Conservation (phyloP, 768 basidiomycete species). For the Gloeophyllum trabeum region DNA sequence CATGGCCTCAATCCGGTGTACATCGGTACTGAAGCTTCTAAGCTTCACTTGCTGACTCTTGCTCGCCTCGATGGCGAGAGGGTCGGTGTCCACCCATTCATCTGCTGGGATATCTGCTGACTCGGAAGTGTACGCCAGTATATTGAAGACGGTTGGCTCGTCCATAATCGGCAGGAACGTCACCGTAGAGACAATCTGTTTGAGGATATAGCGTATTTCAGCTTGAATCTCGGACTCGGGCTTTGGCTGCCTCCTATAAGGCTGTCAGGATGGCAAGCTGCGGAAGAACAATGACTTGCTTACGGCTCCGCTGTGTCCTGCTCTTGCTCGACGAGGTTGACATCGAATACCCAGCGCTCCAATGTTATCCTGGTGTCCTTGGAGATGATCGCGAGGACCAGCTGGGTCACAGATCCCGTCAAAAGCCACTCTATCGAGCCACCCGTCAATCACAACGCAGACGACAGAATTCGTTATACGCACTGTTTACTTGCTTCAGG, state of each 20-base stretch:
- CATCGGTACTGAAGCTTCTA: slow-evolving; percentile 92
- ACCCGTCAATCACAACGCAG: background rate
- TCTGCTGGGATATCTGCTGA: slow-evolving; percentile 86
- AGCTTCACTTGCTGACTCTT: slow-evolving; percentile 93
- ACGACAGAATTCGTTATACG: slow-evolving; percentile 16
- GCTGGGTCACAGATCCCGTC: slow-evolving; percentile 82
- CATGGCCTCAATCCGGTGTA: slow-evolving; percentile 97
- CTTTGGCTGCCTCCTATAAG: slow-evolving; percentile 41
- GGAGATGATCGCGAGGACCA: slow-evolving; percentile 92
- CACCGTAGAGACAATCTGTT: slow-evolving; percentile 95
- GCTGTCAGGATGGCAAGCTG: slow-evolving; percentile 2
- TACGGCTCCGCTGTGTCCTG: slow-evolving; percentile 39
- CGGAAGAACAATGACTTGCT: slow-evolving; percentile 15
- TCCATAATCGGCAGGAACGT: slow-evolving; percentile 95
- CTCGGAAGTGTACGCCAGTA: slow-evolving; percentile 88
- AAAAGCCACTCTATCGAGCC: slow-evolving; percentile 79
- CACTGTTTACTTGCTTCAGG: slow-evolving; percentile 85
- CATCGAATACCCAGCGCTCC: slow-evolving; percentile 97
- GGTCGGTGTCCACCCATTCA: slow-evolving; percentile 95
- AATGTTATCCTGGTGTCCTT: slow-evolving; percentile 87
- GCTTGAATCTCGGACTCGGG: slow-evolving; percentile 88
- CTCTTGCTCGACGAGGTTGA: slow-evolving; percentile 69
- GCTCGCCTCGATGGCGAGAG: slow-evolving; percentile 83
- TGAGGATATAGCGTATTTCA: slow-evolving; percentile 95
- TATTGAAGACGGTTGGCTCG: slow-evolving; percentile 94